phyloP scores from a whole-genome alignment of 1,284 basidiomycete species.

The Cutaneotrichosporon curvatum region DNA sequence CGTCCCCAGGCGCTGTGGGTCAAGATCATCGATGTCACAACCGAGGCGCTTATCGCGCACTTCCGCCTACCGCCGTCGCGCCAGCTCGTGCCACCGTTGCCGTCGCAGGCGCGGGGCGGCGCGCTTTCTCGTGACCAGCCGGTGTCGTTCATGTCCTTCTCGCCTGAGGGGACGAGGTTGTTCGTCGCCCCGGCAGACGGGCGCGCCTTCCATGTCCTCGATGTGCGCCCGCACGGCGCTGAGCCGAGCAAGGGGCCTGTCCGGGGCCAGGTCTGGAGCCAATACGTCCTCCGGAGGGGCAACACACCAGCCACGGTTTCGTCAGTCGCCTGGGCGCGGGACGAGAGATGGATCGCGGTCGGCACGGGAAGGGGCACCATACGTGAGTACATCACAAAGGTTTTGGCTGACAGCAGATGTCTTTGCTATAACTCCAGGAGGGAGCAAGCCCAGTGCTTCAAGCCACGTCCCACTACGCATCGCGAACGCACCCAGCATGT shows the following conservation, averaged over 20 bases:
- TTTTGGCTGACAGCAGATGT: slow-evolving; percentile 53
- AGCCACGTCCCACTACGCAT: slow-evolving; percentile 60
- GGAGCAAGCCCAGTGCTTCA: slow-evolving; percentile 58
- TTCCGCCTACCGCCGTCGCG: slow-evolving; percentile 32
- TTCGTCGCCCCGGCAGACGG: slow-evolving; percentile 58
- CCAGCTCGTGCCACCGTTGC: slow-evolving; percentile 8
- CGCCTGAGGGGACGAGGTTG: slow-evolving; percentile 56
- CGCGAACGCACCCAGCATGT: slow-evolving; percentile 53
- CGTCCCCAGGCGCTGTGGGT: slow-evolving; percentile 34
- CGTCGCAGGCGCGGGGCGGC: not conserved
- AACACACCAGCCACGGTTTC: slow-evolving; percentile 59
- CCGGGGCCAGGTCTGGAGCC: slow-evolving; percentile 52
- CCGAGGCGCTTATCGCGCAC: slow-evolving; percentile 36
- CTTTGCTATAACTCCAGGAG: slow-evolving; percentile 68
- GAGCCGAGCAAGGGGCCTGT: not conserved
- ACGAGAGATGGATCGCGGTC: slow-evolving; percentile 65
- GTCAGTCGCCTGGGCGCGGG: slow-evolving; percentile 53
- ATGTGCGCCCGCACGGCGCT: slow-evolving; percentile 36
- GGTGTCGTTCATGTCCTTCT: slow-evolving; percentile 55
- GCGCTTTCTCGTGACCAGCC: slow-evolving; percentile 42
- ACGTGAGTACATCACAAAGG: slow-evolving; percentile 33
- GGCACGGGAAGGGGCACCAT: slow-evolving; percentile 51
- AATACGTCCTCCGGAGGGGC: slow-evolving; percentile 65
- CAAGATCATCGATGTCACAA: slow-evolving; percentile 40
- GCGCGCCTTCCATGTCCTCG: slow-evolving; percentile 55